Evolutionary conservation across 164 flowering plant species (phyloP).

Genomic region (Annona cherimola): DNA sequence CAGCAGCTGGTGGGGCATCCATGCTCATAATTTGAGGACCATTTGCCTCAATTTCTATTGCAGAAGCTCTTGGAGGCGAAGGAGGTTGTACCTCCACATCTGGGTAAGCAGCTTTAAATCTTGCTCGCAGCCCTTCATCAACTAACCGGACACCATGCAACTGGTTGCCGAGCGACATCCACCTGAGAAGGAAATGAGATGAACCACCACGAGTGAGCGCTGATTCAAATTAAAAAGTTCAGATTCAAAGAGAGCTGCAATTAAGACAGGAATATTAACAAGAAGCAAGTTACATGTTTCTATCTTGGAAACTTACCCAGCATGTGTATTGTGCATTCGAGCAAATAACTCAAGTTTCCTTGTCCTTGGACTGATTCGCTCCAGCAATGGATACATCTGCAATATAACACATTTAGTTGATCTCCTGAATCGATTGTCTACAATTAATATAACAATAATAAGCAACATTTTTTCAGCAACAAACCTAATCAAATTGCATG

Average conservation of each 20-base stretch:
- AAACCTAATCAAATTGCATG: too few species aligned
- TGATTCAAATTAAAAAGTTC: background rate
- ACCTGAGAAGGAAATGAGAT: conserved; percentile 32
- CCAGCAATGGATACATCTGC: conserved; percentile 99
- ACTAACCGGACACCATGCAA: conserved; percentile 73
- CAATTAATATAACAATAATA: too few species aligned
- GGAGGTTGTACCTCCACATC: conserved; percentile 89
- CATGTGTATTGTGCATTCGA: conserved; percentile 96
- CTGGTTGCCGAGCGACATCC: conserved; percentile 98
- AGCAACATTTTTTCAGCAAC: too few species aligned
- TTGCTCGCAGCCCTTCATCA: conserved; percentile 88
- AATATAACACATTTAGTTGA: background rate
- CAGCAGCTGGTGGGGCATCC: conserved; percentile 29
- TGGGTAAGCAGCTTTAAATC: conserved; percentile 98
- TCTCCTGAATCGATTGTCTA: too few species aligned
- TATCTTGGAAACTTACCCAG: conserved; percentile 55
- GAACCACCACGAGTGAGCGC: background rate
- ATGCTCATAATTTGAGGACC: conserved; percentile 37
- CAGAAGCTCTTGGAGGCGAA: conserved; percentile 76
- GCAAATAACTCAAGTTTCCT: conserved; percentile 97
- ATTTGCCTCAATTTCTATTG: conserved; percentile 66
- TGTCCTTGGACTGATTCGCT: conserved; percentile 95
- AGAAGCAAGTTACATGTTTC: background rate
- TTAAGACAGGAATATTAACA: background rate
- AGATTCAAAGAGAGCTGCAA: background rate